A percentile compares a stretch with the other conserved stretches of the same genome.
Evolutionary conservation across 2,329 filamentous ascomycete species (phyloP).

Genomic region (Xylaria multiplex): DNA sequence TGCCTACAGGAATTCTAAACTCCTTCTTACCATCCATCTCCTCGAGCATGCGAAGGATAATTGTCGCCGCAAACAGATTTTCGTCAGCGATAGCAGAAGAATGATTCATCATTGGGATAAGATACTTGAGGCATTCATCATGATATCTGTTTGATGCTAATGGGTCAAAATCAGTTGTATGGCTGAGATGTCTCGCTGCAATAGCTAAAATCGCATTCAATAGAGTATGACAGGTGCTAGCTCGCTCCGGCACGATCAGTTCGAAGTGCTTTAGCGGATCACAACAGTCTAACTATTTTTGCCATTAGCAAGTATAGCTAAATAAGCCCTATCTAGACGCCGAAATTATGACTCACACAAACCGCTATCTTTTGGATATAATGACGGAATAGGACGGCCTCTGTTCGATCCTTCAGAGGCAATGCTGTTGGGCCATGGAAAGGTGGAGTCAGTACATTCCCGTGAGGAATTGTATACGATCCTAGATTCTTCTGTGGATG

Average conservation of each 20-base stretch:
- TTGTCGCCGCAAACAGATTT: conserved; percentile 62
- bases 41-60: conserved; percentile 64
- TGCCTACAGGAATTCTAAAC: conserved; percentile 16
- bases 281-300: conserved; percentile 47
- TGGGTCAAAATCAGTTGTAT: conserved; percentile 59
- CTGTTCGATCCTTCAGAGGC: conserved; percentile 48
- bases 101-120: conserved; percentile 59
- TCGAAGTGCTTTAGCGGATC: conserved; percentile 60
- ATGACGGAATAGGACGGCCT: conserved; percentile 51
- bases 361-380: conserved; percentile 51
- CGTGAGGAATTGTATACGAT: conserved; percentile 28
- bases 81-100: conserved; percentile 57
- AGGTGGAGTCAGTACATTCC: conserved; percentile 32
- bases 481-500: conserved; percentile 12
- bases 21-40: conserved; percentile 52
- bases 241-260: conserved; percentile 62
- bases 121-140: conserved; percentile 61
- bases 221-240: conserved; percentile 61
- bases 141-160: conserved; percentile 64
- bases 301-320: conserved; percentile 32
- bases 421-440: conserved; percentile 41
- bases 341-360: conserved; percentile 46
- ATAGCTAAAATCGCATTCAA: conserved; percentile 67
- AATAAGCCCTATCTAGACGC: neutral
- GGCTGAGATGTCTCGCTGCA: conserved; percentile 63